These are phyloP conservation scores for Euryodendron excelsum DNA, from an alignment of 148 eudicot genomes.

Conservation along the genomic window DNA sequence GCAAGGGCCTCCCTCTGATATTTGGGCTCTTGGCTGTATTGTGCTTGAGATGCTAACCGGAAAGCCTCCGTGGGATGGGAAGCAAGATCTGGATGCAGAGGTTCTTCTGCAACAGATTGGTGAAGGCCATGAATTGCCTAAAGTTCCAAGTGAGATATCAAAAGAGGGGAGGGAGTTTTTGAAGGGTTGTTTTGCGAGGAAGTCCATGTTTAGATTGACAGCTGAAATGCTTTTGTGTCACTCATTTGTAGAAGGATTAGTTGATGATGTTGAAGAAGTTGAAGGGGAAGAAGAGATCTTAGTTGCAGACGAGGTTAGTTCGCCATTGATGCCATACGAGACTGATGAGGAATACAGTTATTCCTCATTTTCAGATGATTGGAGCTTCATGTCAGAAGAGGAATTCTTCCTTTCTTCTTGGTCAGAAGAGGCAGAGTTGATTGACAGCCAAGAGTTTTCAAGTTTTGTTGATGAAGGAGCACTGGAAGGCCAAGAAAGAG, in stretches of 20 bases:
- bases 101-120: constrained; percentile 25
- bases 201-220: constrained; percentile 32
- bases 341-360: constrained; percentile 28
- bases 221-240: constrained; percentile 48
- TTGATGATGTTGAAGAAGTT: constrained; percentile 20
- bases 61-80: constrained; percentile 31
- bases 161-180: constrained; percentile 34
- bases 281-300: constrained; percentile 16
- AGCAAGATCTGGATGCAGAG: constrained; percentile 16
- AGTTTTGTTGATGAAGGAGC: constrained; percentile 19
- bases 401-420: constrained; percentile 6
- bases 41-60: constrained; percentile 56
- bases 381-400: constrained; percentile 13
- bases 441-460: constrained; percentile 8
- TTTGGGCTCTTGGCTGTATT: constrained; percentile 55
- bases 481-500: constrained; percentile 9
- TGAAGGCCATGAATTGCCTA: constrained; percentile 21
- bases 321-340: constrained; percentile 13
- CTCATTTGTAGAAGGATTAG: constrained; percentile 35
- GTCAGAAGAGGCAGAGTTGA: constrained; percentile 14
- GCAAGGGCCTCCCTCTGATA: constrained; percentile 42
- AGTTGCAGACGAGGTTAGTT: constrained; percentile 13
- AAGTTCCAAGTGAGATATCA: constrained; percentile 27
- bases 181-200: constrained; percentile 44
- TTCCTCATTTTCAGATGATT: constrained; percentile 17